These are phyloP conservation scores for Abelmoschus esculentus DNA, from an alignment of 345 rosid species.

Conservation along the genomic window DNA sequence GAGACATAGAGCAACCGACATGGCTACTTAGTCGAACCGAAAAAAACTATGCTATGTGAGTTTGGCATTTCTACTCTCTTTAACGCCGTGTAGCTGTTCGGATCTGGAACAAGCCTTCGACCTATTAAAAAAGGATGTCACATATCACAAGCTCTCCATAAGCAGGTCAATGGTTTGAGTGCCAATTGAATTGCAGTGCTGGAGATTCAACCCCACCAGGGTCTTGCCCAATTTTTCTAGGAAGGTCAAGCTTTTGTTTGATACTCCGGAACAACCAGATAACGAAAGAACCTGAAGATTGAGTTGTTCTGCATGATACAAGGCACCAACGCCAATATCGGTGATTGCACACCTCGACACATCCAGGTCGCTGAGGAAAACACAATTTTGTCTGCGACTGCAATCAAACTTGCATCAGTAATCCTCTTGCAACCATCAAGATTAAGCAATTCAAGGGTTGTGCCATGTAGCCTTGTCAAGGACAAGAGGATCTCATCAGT, in stretches of 20 bases:
- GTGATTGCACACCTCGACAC: conserved; percentile 46
- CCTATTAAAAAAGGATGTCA: conserved; percentile 47
- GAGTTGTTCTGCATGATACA: conserved; percentile 41
- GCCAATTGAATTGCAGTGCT: conserved; percentile 55
- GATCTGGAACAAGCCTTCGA: neutral
- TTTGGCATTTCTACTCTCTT: too few relatives aligned
- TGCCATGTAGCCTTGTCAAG: too few relatives aligned
- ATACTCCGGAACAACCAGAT: conserved; percentile 47
- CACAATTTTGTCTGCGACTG: conserved; percentile 46
- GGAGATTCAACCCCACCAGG: conserved; percentile 55
- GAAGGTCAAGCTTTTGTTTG: conserved; percentile 38
- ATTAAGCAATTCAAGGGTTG: too few relatives aligned
- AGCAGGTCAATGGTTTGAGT: conserved; percentile 33
- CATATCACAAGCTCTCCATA: conserved; percentile 54
- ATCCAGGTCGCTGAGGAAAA: conserved; percentile 50
- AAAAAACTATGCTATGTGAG: conserved; percentile 16
- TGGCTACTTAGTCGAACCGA: neutral
- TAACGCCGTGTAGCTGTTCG: too few relatives aligned
- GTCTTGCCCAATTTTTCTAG: conserved; percentile 40
- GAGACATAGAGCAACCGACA: neutral
- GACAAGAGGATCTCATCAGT: too few relatives aligned
- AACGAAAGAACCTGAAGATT: conserved; percentile 49
- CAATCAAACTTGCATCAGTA: conserved; percentile 34
- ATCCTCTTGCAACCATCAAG: too few relatives aligned
- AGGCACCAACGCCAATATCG: conserved; percentile 41